Evolutionary conservation across 306 rosid species (phyloP).

Genomic region (Inga laurina): DNA sequence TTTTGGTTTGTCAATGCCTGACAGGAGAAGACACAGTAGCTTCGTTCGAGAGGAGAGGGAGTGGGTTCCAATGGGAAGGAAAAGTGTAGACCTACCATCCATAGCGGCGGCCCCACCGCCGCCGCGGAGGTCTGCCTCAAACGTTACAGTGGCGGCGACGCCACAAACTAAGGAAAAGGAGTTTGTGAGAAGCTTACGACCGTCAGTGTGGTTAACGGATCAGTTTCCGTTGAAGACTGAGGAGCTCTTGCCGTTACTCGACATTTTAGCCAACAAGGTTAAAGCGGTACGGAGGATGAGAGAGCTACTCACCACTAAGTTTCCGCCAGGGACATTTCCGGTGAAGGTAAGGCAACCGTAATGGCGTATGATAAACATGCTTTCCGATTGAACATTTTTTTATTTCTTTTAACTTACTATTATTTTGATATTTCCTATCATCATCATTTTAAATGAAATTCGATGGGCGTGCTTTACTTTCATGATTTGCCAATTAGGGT

Average conservation of each 20-base stretch:
- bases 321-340: constrained; percentile 93
- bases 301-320: constrained; percentile 90
- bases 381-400: neutral
- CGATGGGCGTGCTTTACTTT: neutral
- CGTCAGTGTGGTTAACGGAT: constrained; percentile 94
- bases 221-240: constrained; percentile 95
- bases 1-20: constrained; percentile 51
- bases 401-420: neutral
- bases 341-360: constrained; percentile 70
- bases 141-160: constrained; percentile 24
- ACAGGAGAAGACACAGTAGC: constrained; percentile 83
- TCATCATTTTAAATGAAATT: neutral
- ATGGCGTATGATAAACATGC: neutral
- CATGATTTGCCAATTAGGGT: neutral
- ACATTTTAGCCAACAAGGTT: constrained; percentile 88
- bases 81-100: constrained; percentile 71
- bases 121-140: constrained; percentile 44
- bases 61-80: constrained; percentile 70
- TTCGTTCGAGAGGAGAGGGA: constrained; percentile 82
- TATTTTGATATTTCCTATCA: neutral
- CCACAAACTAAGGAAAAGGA: constrained; percentile 83
- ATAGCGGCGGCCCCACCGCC: constrained; percentile 38
- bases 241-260: constrained; percentile 84
- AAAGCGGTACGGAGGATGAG: constrained; percentile 93
- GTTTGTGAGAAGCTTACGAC: constrained; percentile 73